Evolutionary conservation across 83 land plant species (phyloP).

Genomic region (Thuja plicata): DNA sequence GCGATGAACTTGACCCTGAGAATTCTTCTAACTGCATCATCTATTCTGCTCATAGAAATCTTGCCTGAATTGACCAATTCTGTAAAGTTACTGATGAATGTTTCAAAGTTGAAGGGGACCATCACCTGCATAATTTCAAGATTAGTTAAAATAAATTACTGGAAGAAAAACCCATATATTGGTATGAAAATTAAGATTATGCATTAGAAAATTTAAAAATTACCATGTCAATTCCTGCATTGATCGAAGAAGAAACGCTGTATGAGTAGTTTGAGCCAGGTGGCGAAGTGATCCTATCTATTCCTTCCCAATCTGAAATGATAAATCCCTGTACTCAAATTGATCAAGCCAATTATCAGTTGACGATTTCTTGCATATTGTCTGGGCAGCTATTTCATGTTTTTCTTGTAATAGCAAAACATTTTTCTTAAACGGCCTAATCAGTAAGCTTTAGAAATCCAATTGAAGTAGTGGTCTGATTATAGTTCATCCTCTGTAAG

Average conservation of each 20-base stretch:
- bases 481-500: background rate
- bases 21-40: conserved; percentile 77
- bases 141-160: conserved; percentile 1
- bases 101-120: conserved; percentile 60
- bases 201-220: background rate
- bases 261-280: conserved; percentile 56
- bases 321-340: conserved; percentile 57
- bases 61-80: conserved; percentile 29
- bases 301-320: conserved; percentile 79
- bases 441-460: background rate
- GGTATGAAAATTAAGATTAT: background rate
- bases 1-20: conserved; percentile 63
- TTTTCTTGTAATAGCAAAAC: background rate
- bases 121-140: conserved; percentile 56
- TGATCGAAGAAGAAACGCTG: conserved; percentile 54
- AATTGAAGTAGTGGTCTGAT: background rate
- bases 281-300: conserved; percentile 68
- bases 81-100: conserved; percentile 44
- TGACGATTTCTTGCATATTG: background rate
- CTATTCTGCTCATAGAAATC: conserved; percentile 66
- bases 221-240: conserved; percentile 95
- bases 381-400: background rate
- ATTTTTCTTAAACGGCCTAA: background rate
- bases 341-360: background rate
- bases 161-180: background rate